Evolutionary conservation across 2,329 filamentous ascomycete species (phyloP).

Genomic region (Claviceps fusiformis): DNA sequence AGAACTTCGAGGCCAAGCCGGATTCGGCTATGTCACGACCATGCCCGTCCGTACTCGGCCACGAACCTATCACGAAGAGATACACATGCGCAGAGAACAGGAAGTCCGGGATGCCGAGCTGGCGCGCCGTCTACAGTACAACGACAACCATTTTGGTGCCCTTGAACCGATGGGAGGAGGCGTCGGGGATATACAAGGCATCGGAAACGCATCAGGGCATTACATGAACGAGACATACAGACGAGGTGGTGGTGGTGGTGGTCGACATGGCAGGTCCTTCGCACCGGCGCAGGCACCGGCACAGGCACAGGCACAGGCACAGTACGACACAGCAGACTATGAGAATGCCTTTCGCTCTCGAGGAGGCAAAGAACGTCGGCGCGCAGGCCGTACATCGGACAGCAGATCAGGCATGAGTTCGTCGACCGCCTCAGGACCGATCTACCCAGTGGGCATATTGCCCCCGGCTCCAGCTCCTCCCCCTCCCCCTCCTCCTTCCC

Average conservation of each 20-base stretch:
- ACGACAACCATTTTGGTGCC: constrained; percentile 26
- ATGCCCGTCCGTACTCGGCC: constrained; percentile 13
- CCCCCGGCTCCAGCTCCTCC: not conserved
- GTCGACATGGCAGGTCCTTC: not conserved
- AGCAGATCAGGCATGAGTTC: constrained; percentile 19
- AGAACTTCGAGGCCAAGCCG: constrained; percentile 13
- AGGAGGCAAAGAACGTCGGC: constrained; percentile 24
- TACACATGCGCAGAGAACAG: constrained; percentile 27
- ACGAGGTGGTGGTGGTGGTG: constrained; percentile 1
- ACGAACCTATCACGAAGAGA: constrained; percentile 22
- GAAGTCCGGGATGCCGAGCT: constrained; percentile 31
- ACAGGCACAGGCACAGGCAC: no score
- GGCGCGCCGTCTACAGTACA: constrained; percentile 13
- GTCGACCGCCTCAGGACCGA: constrained; percentile 21
- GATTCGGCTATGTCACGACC: constrained; percentile 6
- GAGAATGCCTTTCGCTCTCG: constrained; percentile 28
- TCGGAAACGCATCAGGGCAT: constrained; percentile 40
- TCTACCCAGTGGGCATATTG: constrained; percentile 16
- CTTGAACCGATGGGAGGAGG: constrained; percentile 19
- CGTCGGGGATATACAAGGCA: constrained; percentile 24
- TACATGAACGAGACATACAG: constrained; percentile 49
- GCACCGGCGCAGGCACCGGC: not conserved
- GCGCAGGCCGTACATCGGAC: constrained; percentile 33
- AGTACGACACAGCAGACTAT: constrained; percentile 18
- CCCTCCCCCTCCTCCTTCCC: not conserved